Conservation (phyloP, 108 stramenopile species). For the Cyclotella sp. region DNA sequence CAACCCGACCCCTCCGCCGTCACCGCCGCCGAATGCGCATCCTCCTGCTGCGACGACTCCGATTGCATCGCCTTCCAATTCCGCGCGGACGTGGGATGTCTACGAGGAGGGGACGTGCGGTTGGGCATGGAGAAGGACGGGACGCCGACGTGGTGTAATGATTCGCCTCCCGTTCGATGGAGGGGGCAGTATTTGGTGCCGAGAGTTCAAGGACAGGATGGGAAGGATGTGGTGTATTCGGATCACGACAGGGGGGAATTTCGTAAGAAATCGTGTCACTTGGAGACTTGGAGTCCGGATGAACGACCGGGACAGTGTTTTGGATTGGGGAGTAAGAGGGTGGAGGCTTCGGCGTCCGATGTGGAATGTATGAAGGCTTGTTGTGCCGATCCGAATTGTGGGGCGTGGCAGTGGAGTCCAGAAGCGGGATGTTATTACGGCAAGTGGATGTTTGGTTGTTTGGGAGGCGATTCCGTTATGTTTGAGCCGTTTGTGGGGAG, state of each 20-base stretch:
- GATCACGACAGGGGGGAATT: constrained; percentile 12
- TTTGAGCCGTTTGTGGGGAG: constrained; percentile 64
- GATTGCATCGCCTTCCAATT: constrained; percentile 61
- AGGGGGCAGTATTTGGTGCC: constrained; percentile 53
- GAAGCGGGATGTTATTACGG: constrained; percentile 59
- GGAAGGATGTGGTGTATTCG: constrained; percentile 9
- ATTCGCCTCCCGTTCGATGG: constrained; percentile 58
- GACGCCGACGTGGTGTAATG: constrained; percentile 53
- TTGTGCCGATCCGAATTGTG: constrained; percentile 53
- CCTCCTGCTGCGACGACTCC: constrained; percentile 43
- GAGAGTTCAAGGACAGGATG: constrained; percentile 9
- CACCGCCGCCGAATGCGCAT: constrained; percentile 42
- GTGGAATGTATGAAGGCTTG: constrained; percentile 60
- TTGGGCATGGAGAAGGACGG: constrained; percentile 65
- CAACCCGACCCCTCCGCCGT: constrained; percentile 1
- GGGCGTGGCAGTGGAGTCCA: constrained; percentile 60
- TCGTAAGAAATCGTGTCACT: constrained; percentile 28
- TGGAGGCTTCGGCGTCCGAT: constrained; percentile 36
- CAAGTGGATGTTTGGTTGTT: constrained; percentile 53
- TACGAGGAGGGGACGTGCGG: constrained; percentile 55
- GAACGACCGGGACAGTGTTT: constrained; percentile 64
- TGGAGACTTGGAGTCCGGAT: constrained; percentile 58
- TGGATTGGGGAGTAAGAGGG: constrained; percentile 58
- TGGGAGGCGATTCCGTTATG: constrained; percentile 38
- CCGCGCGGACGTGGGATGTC: constrained; percentile 54